Conservation (phyloP, 352 stramenopile genomes). For the Phytopythium aichiense region DNA sequence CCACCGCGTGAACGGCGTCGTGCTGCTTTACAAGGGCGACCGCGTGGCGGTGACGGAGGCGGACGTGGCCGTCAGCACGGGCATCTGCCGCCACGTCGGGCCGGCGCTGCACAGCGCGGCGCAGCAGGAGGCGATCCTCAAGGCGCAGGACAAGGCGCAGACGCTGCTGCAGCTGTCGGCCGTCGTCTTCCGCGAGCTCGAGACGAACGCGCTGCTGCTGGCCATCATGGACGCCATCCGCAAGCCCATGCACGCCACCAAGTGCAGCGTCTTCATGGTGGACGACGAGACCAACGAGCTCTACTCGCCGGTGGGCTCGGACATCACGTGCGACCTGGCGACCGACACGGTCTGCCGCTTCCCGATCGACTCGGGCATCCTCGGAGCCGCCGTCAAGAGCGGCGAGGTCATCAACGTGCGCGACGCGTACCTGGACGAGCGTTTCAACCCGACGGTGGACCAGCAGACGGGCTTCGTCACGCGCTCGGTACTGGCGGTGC, state of each 20-base stretch:
- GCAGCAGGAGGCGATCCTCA: conserved; percentile 52
- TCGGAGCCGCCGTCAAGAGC: conserved; percentile 53
- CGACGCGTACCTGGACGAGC: conserved; percentile 58
- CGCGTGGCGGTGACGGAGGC: conserved; percentile 36
- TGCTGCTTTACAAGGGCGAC: conserved; percentile 44
- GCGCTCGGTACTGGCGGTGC: conserved; percentile 71
- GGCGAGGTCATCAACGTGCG: conserved; percentile 76
- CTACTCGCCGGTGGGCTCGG: conserved; percentile 40
- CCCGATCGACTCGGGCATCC: conserved; percentile 34
- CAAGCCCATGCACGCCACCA: conserved; percentile 38
- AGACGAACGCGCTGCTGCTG: conserved; percentile 51
- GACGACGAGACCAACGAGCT: conserved; percentile 56
- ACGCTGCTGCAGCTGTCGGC: conserved; percentile 61
- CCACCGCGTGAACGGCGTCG: conserved; percentile 51
- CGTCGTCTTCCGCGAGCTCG: conserved; percentile 58
- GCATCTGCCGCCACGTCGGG: conserved; percentile 53
- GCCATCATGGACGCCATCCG: conserved; percentile 53
- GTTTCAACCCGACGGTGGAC: conserved; percentile 62
- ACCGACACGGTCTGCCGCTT: conserved; percentile 46
- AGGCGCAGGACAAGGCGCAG: conserved; percentile 60
- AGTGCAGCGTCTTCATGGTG: conserved; percentile 68
- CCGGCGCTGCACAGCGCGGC: conserved; percentile 48
- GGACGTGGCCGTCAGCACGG: conserved; percentile 50
- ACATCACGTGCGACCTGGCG: conserved; percentile 34
- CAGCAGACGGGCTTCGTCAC: conserved; percentile 61